Evolutionary conservation across 768 basidiomycete genomes (phyloP).

Genomic region (Galerina sulciceps): DNA sequence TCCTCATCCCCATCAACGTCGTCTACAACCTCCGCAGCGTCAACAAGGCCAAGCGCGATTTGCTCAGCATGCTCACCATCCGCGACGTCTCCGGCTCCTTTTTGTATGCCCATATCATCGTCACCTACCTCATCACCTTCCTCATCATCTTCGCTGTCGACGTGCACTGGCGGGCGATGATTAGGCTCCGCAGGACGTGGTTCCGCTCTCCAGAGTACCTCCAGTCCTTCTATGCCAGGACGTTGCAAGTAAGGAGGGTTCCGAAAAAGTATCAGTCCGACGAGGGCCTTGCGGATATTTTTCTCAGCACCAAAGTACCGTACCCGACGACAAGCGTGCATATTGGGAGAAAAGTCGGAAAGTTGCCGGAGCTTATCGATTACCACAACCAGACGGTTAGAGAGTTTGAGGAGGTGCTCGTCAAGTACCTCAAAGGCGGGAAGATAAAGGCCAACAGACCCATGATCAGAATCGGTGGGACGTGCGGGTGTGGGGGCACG

Average conservation of each 20-base stretch:
- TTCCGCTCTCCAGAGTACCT: slow-evolving; percentile 90
- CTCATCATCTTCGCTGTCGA: slow-evolving; percentile 75
- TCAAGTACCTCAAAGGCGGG: slow-evolving; percentile 87
- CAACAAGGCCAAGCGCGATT: slow-evolving; percentile 49
- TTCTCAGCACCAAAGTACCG: slow-evolving; percentile 75
- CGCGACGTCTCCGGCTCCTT: slow-evolving; percentile 74
- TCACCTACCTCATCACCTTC: slow-evolving; percentile 80
- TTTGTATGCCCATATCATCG: slow-evolving; percentile 85
- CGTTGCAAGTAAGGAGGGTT: slow-evolving; percentile 81
- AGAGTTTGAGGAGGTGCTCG: slow-evolving; percentile 87
- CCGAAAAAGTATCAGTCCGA: slow-evolving; percentile 84
- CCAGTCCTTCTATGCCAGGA: slow-evolving; percentile 91
- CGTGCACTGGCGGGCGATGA: slow-evolving; percentile 77
- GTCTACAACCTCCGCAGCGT: slow-evolving; percentile 80
- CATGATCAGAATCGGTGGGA: slow-evolving; percentile 77
- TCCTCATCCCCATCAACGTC: slow-evolving; percentile 88
- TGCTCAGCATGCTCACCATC: slow-evolving; percentile 84
- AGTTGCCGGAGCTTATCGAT: slow-evolving; percentile 88
- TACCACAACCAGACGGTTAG: slow-evolving; percentile 94
- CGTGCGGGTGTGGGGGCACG: slow-evolving; percentile 80
- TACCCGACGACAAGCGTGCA: slow-evolving; percentile 93
- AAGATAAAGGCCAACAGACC: slow-evolving; percentile 82
- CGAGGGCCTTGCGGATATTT: slow-evolving; percentile 78
- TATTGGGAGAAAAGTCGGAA: slow-evolving; percentile 85
- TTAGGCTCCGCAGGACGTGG: slow-evolving; percentile 81